phyloP scores from a whole-genome alignment of 2,329 filamentous ascomycete species.

The Fusarium sulawesiense region DNA sequence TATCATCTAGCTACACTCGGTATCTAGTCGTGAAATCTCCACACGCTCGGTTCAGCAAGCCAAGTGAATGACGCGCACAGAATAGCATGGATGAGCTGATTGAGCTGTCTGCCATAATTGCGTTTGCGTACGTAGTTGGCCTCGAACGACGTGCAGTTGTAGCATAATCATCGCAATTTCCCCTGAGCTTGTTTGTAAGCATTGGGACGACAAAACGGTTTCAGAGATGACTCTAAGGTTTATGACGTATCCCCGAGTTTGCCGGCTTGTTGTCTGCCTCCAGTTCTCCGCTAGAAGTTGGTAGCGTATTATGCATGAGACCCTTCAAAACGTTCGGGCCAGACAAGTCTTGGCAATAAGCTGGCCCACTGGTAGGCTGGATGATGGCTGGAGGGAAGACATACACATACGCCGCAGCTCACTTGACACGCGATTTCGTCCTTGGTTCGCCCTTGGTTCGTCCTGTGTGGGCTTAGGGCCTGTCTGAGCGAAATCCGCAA shows the following conservation, averaged over 20 bases:
- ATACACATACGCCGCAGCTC: slow-evolving; percentile 49
- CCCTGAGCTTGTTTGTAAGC: not conserved
- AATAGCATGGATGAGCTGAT: slow-evolving; percentile 2
- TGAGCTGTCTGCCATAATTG: slow-evolving; percentile 2
- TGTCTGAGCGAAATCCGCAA: slow-evolving; percentile 39
- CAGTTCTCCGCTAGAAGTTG: slow-evolving; percentile 17
- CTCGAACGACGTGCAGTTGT: not conserved
- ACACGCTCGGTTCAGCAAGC: slow-evolving; percentile 31
- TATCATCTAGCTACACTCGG: slow-evolving; percentile 4
- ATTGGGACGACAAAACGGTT: not conserved
- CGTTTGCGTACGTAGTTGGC: not conserved
- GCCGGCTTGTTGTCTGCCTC: slow-evolving; percentile 19
- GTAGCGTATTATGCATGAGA: slow-evolving; percentile 21
- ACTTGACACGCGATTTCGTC: slow-evolving; percentile 47
- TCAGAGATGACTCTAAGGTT: slow-evolving; percentile 1
- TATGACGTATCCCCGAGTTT: slow-evolving; percentile 24
- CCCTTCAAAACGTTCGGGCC: slow-evolving; percentile 14
- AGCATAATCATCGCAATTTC: not conserved
- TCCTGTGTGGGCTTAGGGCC: slow-evolving; percentile 35
- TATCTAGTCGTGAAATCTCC: slow-evolving; percentile 22
- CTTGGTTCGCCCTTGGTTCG: slow-evolving; percentile 38
- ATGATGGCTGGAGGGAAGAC: slow-evolving; percentile 40
- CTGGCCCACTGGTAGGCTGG: slow-evolving; percentile 35
- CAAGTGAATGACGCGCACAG: slow-evolving; percentile 22
- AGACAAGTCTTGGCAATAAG: slow-evolving; percentile 20